Evolutionary conservation across 495 filamentous ascomycete species (phyloP).

Genomic region (Chaetomium tenue): DNA sequence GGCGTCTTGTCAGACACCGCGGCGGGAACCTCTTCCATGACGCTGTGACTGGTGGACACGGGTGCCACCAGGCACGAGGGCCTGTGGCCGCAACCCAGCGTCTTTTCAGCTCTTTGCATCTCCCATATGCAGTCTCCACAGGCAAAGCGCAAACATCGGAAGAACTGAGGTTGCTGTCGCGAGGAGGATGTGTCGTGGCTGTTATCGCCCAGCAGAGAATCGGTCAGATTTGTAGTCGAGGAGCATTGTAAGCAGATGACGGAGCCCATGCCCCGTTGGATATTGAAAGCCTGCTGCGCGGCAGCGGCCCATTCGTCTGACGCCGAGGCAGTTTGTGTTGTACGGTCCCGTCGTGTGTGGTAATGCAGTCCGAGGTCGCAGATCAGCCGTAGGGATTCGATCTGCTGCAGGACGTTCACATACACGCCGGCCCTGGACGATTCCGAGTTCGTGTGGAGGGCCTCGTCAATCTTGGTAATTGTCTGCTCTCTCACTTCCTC

Average conservation of each 20-base stretch:
- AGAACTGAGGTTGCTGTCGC: background rate
- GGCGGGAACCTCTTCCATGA: slow-evolving; percentile 22
- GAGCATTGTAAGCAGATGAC: slow-evolving; percentile 14
- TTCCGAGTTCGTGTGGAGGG: slow-evolving; percentile 6
- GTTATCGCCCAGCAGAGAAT: slow-evolving; percentile 3
- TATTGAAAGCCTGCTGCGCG: slow-evolving; percentile 33
- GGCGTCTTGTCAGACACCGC: background rate
- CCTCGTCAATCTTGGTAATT: slow-evolving; percentile 31
- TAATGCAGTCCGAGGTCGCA: slow-evolving; percentile 44
- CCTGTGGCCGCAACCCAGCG: slow-evolving; percentile 30
- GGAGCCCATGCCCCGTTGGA: slow-evolving; percentile 24
- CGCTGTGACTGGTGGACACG: slow-evolving; percentile 22
- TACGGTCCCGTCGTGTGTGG: slow-evolving; percentile 23
- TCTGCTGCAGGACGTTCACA: slow-evolving; percentile 43
- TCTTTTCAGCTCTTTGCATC: background rate
- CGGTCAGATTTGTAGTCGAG: background rate
- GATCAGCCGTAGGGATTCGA: slow-evolving; percentile 43
- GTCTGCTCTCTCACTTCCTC: slow-evolving; percentile 26
- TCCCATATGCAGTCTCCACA: slow-evolving; percentile 20
- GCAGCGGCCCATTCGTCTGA: slow-evolving; percentile 21
- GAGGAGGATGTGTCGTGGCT: slow-evolving; percentile 1
- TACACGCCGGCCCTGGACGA: slow-evolving; percentile 17
- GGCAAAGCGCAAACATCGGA: slow-evolving; percentile 12
- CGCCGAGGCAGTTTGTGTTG: background rate
- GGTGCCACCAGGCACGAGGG: slow-evolving; percentile 24